Evolutionary conservation across 768 basidiomycete species (phyloP).

Genomic region (Auriscalpium vulgare): DNA sequence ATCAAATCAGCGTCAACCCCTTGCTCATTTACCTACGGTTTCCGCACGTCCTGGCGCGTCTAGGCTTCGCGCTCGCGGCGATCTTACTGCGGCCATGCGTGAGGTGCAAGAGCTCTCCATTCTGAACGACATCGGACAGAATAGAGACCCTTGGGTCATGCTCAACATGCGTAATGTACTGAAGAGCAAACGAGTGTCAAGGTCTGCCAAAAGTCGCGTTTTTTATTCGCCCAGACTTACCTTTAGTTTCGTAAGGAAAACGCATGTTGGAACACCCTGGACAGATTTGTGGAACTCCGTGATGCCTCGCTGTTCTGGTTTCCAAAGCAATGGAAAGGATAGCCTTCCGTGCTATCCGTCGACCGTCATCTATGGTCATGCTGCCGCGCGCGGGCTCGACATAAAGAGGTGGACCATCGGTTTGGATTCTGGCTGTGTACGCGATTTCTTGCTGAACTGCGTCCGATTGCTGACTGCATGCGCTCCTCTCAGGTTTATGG

Average conservation of each 20-base stretch:
- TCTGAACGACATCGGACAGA: constrained; percentile 63
- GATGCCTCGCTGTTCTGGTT: constrained; percentile 52
- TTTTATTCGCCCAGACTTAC: background rate
- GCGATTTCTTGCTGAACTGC: background rate
- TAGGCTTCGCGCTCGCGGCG: constrained; percentile 1
- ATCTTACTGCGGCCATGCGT: constrained; percentile 30
- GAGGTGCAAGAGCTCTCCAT: constrained; percentile 58
- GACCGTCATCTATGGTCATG: constrained; percentile 83
- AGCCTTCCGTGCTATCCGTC: constrained; percentile 58
- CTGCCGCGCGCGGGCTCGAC: constrained; percentile 73
- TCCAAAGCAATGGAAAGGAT: constrained; percentile 24
- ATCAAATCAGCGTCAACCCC: constrained; percentile 54
- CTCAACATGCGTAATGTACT: constrained; percentile 59
- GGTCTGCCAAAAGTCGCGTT: constrained; percentile 22
- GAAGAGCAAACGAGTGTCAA: constrained; percentile 28
- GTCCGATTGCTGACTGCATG: background rate
- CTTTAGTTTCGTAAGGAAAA: constrained; percentile 21
- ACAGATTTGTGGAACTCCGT: constrained; percentile 63
- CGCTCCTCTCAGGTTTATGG: constrained; percentile 42
- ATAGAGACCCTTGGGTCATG: constrained; percentile 66
- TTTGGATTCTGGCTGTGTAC: constrained; percentile 79
- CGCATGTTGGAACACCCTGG: constrained; percentile 64
- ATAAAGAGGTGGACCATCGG: constrained; percentile 79
- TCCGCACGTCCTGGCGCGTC: background rate
- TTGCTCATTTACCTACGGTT: constrained; percentile 23